Evolutionary conservation across 225 moss, liverwort and hornwort species (phyloP).

Genomic region (Bryoerythrophyllum caledonicum): DNA sequence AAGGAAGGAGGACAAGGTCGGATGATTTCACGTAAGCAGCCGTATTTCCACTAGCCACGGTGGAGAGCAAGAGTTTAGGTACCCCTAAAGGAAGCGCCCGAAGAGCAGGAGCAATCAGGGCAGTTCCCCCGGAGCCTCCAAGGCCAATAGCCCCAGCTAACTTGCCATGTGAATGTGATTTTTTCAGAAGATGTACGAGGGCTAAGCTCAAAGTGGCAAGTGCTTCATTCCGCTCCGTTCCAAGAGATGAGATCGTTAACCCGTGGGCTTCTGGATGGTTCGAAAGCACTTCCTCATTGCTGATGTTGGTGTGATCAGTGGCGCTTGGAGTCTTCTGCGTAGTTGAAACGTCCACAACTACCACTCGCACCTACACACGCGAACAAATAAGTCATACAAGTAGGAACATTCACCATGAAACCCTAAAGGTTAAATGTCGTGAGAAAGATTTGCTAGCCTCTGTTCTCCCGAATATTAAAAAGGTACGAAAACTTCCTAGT

Average conservation of each 20-base stretch:
- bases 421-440: background rate
- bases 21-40: conserved; percentile 71
- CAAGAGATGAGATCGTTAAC: conserved; percentile 57
- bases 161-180: conserved; percentile 63
- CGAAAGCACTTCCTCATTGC: conserved; percentile 78
- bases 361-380: conserved; percentile 69
- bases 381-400: background rate
- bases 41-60: conserved; percentile 90
- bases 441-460: conserved; percentile 2
- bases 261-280: conserved; percentile 78
- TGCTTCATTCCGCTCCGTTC: conserved; percentile 63
- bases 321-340: conserved; percentile 47
- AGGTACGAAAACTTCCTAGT: conserved; percentile 2
- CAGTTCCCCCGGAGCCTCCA: conserved; percentile 86
- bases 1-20: conserved; percentile 82
- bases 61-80: conserved; percentile 87
- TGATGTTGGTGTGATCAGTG: conserved; percentile 55
- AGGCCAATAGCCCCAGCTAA: conserved; percentile 86
- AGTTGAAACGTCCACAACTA: conserved; percentile 87
- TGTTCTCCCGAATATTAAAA: background rate
- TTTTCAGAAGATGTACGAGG: conserved; percentile 63
- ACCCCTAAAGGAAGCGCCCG: conserved; percentile 85
- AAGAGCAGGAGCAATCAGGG: conserved; percentile 83
- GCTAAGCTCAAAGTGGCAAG: conserved; percentile 74
- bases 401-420: conserved; percentile 7